These are phyloP conservation scores for Arthrocladium fulminans DNA, from an alignment of 2,329 filamentous ascomycete species.

Conservation along the genomic window DNA sequence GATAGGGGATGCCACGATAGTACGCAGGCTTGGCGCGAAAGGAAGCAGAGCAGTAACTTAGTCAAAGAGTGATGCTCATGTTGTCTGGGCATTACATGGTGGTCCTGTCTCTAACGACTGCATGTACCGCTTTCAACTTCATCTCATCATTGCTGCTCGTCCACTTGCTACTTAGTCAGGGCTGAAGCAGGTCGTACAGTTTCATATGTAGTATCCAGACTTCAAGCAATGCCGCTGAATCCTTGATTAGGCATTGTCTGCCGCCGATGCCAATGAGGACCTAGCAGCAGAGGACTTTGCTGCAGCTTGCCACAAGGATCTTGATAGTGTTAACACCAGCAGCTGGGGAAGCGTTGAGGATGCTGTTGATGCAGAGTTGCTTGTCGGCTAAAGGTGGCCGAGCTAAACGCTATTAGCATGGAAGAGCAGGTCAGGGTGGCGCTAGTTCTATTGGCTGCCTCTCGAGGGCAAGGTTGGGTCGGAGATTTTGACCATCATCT, in stretches of 20 bases:
- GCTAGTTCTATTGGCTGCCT: slow-evolving; percentile 14
- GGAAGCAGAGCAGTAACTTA: too few species aligned
- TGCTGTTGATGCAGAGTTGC: slow-evolving; percentile 15
- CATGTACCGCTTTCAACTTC: too few species aligned
- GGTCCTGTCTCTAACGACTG: too few species aligned
- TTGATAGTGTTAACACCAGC: slow-evolving; percentile 17
- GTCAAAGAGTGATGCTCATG: too few species aligned
- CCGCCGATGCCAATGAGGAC: slow-evolving; percentile 17
- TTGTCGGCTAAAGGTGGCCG: slow-evolving; percentile 16
- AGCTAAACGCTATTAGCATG: slow-evolving; percentile 12
- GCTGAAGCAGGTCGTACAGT: too few species aligned
- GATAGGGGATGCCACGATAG: too few species aligned
- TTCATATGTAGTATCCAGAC: too few species aligned
- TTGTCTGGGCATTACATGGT: too few species aligned
- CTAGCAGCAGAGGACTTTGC: slow-evolving; percentile 19
- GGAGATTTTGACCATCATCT: slow-evolving; percentile 16
- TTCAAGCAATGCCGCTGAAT: too few species aligned
- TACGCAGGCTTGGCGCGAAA: too few species aligned
- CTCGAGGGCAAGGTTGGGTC: slow-evolving; percentile 19
- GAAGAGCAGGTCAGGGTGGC: not conserved
- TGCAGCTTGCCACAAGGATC: slow-evolving; percentile 15
- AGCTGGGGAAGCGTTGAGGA: slow-evolving; percentile 14
- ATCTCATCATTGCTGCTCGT: too few species aligned
- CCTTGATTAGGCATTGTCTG: slow-evolving; percentile 16
- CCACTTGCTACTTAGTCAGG: too few species aligned